A percentile compares a stretch with the other conserved stretches of the same genome.
Conservation (phyloP, 2,329 filamentous ascomycete genomes). For the Ophiostoma sp. region DNA sequence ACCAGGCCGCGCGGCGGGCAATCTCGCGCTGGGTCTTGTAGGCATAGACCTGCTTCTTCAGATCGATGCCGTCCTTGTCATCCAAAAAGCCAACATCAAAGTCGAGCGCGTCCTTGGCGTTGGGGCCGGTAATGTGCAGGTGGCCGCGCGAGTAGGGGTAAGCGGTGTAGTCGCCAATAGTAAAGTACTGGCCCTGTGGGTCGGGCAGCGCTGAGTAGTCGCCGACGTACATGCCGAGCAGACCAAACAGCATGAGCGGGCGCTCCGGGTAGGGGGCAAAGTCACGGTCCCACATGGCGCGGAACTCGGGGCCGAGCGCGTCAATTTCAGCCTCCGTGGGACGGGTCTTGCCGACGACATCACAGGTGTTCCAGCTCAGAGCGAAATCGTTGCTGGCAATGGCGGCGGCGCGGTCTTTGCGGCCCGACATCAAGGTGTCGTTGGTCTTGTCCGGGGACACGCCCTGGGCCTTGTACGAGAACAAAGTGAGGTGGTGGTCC, state of each 20-base stretch:
- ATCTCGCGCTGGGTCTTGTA: conserved; percentile 82
- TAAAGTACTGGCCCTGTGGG: conserved; percentile 3
- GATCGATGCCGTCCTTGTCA: conserved; percentile 68
- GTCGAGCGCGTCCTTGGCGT: conserved; percentile 63
- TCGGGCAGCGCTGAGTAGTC: background rate
- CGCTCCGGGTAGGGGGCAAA: conserved; percentile 83
- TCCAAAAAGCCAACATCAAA: conserved; percentile 87
- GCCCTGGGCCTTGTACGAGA: conserved; percentile 51
- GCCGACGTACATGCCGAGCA: conserved; percentile 28
- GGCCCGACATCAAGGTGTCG: conserved; percentile 35
- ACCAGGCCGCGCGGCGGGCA: conserved; percentile 72
- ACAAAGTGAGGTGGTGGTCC: conserved; percentile 55
- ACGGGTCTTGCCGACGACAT: conserved; percentile 74
- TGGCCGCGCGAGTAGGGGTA: conserved; percentile 73
- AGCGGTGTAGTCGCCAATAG: conserved; percentile 57
- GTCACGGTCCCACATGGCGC: conserved; percentile 74
- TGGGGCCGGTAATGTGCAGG: conserved; percentile 67
- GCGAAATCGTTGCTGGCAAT: conserved; percentile 36
- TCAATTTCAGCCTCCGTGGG: conserved; percentile 67
- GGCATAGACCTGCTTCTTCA: conserved; percentile 80
- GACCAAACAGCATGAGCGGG: conserved; percentile 56
- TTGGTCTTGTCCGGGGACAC: conserved; percentile 46
- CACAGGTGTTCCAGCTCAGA: conserved; percentile 69
- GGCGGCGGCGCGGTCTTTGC: conserved; percentile 30
- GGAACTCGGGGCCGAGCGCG: conserved; percentile 70